Conservation (phyloP, 495 filamentous ascomycete genomes). For the Podospora bellae-mahoneyi region DNA sequence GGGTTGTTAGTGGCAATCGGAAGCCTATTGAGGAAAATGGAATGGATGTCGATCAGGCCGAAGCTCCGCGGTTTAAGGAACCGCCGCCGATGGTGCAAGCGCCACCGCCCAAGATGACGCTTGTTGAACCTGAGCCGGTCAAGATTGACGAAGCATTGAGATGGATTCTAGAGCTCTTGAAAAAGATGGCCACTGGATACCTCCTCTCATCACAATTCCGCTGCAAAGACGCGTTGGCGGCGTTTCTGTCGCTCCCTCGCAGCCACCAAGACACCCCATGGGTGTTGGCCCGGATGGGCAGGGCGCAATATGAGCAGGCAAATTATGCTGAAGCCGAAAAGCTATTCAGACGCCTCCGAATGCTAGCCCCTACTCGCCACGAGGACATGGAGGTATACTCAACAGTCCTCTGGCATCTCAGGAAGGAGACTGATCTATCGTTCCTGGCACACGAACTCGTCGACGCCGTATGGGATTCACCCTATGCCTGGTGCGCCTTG, state of each 20-base stretch:
- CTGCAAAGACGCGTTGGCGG: conserved; percentile 68
- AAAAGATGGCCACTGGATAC: conserved; percentile 76
- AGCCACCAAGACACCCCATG: conserved; percentile 90
- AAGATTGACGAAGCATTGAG: conserved; percentile 73
- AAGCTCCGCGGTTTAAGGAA: conserved; percentile 52
- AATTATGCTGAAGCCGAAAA: conserved; percentile 82
- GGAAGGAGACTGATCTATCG: conserved; percentile 84
- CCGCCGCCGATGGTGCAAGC: conserved; percentile 30
- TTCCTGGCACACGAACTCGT: conserved; percentile 87
- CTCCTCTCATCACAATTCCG: conserved; percentile 72
- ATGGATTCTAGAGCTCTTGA: conserved; percentile 76
- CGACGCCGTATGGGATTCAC: conserved; percentile 79
- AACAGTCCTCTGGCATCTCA: conserved; percentile 93
- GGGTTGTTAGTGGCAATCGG: conserved; percentile 83
- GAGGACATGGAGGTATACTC: conserved; percentile 98
- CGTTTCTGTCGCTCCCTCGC: conserved; percentile 64
- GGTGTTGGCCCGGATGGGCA: conserved; percentile 85
- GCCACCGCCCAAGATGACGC: conserved; percentile 41
- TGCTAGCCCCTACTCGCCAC: conserved; percentile 70
- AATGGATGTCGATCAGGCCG: conserved; percentile 60
- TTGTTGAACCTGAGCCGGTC: conserved; percentile 37
- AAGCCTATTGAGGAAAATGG: conserved; percentile 61
- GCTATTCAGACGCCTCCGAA: conserved; percentile 70
- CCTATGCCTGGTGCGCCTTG: conserved; percentile 91
- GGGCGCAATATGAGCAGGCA: conserved; percentile 83